These are phyloP conservation scores for Periconia macrospinosa DNA, from an alignment of 2,329 filamentous ascomycete genomes.

Conservation along the genomic window DNA sequence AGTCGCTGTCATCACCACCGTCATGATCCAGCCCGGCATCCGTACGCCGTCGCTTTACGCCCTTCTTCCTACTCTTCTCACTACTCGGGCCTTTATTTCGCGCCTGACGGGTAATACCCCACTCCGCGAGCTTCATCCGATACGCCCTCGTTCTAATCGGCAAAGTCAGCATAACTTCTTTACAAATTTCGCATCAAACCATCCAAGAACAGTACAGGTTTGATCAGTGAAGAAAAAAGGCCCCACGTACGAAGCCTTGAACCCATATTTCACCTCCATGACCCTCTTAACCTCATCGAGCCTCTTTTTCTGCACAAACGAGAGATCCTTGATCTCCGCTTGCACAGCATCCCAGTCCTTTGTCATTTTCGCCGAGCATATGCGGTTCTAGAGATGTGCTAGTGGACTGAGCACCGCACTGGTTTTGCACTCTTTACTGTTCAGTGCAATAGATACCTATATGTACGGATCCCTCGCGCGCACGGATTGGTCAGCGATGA, in stretches of 20 bases:
- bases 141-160: constrained; percentile 35
- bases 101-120: constrained; percentile 28
- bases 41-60: not conserved
- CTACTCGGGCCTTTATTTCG: constrained; percentile 2
- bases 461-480: too few species aligned
- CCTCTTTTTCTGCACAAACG: constrained; percentile 35
- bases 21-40: constrained; percentile 1
- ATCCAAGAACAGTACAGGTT: too few species aligned
- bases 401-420: too few species aligned
- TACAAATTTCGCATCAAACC: too few species aligned
- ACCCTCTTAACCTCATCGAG: constrained; percentile 36
- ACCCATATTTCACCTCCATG: constrained; percentile 37
- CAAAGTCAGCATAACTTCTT: too few species aligned
- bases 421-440: too few species aligned
- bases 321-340: constrained; percentile 35
- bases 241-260: constrained; percentile 38
- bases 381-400: too few species aligned
- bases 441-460: too few species aligned
- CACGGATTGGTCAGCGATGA: too few species aligned
- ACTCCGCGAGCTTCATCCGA: constrained; percentile 42
- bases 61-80: constrained; percentile 6
- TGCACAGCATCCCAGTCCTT: constrained; percentile 35
- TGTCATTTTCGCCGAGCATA: constrained; percentile 22
- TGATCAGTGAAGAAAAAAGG: constrained; percentile 1
- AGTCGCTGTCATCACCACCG: constrained; percentile 4